Conservation (phyloP, 2,329 filamentous ascomycete species). For the Ceratocystis cubensis region DNA sequence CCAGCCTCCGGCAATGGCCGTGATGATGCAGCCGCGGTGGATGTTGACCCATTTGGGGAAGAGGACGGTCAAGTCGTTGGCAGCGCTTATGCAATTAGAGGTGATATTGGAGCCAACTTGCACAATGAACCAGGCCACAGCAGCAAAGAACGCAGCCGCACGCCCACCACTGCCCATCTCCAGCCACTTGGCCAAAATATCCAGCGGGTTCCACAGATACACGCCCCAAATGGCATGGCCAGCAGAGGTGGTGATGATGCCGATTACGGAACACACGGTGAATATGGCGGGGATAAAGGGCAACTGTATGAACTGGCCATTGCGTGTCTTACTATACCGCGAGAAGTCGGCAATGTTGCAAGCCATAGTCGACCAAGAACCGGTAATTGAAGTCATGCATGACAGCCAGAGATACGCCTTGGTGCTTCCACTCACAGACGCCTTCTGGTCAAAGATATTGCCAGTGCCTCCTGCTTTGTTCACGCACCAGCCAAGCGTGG, state of each 20-base stretch:
- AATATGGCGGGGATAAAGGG: conserved; percentile 38
- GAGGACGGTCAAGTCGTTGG: conserved; percentile 27
- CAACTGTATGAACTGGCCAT: conserved; percentile 36
- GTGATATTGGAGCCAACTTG: conserved; percentile 27
- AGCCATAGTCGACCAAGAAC: conserved; percentile 37
- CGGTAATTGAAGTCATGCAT: conserved; percentile 36
- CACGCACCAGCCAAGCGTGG: conserved; percentile 31
- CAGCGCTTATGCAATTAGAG: conserved; percentile 26
- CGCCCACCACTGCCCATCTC: conserved; percentile 25
- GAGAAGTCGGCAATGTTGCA: conserved; percentile 38
- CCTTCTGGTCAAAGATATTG: conserved; percentile 20
- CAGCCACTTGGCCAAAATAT: conserved; percentile 34
- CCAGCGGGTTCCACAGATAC: conserved; percentile 38
- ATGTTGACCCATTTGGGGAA: conserved; percentile 28
- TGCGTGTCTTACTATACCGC: conserved; percentile 30
- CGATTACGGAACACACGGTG: conserved; percentile 35
- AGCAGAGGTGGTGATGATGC: conserved; percentile 37
- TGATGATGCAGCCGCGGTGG: conserved; percentile 27
- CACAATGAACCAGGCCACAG: conserved; percentile 25
- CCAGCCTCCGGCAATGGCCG: conserved; percentile 28
- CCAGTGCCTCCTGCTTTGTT: conserved; percentile 21
- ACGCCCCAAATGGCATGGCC: conserved; percentile 34
- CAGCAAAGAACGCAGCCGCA: conserved; percentile 26
- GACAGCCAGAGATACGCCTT: conserved; percentile 33
- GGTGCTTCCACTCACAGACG: conserved; percentile 26